phyloP scores from a whole-genome alignment of 2,329 filamentous ascomycete species.

The Verticillium albo-atrum region DNA sequence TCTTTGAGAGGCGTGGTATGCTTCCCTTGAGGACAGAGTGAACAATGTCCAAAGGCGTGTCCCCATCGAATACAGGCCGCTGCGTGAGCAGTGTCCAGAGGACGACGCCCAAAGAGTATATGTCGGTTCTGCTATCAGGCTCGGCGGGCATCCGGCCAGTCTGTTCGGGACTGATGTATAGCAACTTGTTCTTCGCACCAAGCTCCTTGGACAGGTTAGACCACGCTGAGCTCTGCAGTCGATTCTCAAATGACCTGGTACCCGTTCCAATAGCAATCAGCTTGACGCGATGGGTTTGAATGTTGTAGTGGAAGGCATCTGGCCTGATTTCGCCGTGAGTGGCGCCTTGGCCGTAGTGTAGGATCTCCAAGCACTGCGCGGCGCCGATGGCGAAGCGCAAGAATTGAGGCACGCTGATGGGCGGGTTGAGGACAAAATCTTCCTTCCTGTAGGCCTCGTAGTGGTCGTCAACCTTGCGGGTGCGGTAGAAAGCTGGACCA shows the following conservation, averaged over 20 bases:
- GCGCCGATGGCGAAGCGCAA: slow-evolving; percentile 90
- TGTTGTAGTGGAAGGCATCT: slow-evolving; percentile 85
- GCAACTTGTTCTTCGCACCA: slow-evolving; percentile 82
- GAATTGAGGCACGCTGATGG: slow-evolving; percentile 70
- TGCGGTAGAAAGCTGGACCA: slow-evolving; percentile 68
- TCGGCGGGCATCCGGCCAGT: slow-evolving; percentile 90
- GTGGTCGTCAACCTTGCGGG: slow-evolving; percentile 46
- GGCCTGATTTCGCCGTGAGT: slow-evolving; percentile 88
- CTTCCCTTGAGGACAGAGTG: slow-evolving; percentile 80
- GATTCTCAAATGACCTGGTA: slow-evolving; percentile 83
- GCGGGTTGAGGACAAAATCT: slow-evolving; percentile 46
- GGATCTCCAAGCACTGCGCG: slow-evolving; percentile 76
- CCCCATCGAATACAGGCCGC: slow-evolving; percentile 73
- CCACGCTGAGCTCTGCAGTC: slow-evolving; percentile 82
- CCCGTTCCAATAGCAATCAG: slow-evolving; percentile 85
- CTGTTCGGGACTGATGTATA: slow-evolving; percentile 92
- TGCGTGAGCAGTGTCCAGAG: slow-evolving; percentile 86
- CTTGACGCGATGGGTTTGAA: slow-evolving; percentile 66
- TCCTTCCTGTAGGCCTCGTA: slow-evolving; percentile 40
- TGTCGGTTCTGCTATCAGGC: slow-evolving; percentile 87
- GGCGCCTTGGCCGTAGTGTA: slow-evolving; percentile 84
- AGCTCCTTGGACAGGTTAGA: slow-evolving; percentile 75
- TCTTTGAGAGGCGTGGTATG: slow-evolving; percentile 70
- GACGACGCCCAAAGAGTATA: slow-evolving; percentile 84
- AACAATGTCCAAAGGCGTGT: slow-evolving; percentile 81